Evolutionary conservation across 495 filamentous ascomycete genomes (phyloP).

Genomic region (Annulohypoxylon nitens): DNA sequence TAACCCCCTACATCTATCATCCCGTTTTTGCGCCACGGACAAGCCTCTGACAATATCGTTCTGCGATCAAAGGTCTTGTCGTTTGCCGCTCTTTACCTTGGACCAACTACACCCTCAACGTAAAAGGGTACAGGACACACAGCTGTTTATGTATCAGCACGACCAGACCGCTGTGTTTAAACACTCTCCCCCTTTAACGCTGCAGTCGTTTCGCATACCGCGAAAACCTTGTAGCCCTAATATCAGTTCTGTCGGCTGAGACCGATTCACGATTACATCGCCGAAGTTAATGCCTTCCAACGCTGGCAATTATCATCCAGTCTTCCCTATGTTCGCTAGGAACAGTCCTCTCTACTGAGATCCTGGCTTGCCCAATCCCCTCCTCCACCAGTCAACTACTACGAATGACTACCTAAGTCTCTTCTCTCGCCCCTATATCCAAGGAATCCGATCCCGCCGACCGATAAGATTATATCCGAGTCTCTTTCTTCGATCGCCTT

Average conservation of each 20-base stretch:
- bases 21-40: not conserved
- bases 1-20: not conserved
- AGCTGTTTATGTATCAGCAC: constrained; percentile 72
- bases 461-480: constrained; percentile 36
- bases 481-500: constrained; percentile 44
- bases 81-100: constrained; percentile 21
- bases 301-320: constrained; percentile 57
- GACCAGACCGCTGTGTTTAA: constrained; percentile 67
- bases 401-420: constrained; percentile 50
- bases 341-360: constrained; percentile 63
- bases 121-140: constrained; percentile 59
- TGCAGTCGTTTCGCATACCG: constrained; percentile 92
- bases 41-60: constrained; percentile 7
- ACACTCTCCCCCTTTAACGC: constrained; percentile 90
- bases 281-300: constrained; percentile 68
- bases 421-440: constrained; percentile 25
- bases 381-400: constrained; percentile 34
- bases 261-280: constrained; percentile 51
- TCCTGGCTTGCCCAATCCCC: constrained; percentile 56
- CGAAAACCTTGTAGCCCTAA: constrained; percentile 88
- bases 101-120: constrained; percentile 51
- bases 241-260: constrained; percentile 89
- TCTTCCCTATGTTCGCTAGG: constrained; percentile 64
- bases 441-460: constrained; percentile 44
- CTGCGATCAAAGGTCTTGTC: constrained; percentile 30